Evolutionary conservation across 495 filamentous ascomycete genomes (phyloP), one percentile per base, ranked within the genome.

Genomic region (Aspergillus biplanus): DNA sequence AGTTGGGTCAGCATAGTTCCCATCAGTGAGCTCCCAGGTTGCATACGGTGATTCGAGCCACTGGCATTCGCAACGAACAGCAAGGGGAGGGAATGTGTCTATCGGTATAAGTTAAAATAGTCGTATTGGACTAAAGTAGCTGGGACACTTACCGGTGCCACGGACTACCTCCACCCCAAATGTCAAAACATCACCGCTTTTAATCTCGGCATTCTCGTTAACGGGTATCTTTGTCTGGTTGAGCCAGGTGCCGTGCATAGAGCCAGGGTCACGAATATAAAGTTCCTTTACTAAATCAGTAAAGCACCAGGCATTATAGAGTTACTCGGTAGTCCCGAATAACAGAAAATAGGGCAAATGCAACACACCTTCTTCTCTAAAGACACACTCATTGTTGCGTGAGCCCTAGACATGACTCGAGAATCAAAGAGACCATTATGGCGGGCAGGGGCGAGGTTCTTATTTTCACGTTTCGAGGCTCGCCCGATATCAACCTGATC

Each of bases 351-450:
- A 27, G 21, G 21, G 21, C 21, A 8, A 0, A 18, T 39, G 37
- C 37, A 42, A 47, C 76, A 49, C 65, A 87, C 86, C 70, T 80
- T 74, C 5, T 70, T 61, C 1, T 83, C 69, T 4, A 75, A 39
- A 46, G 79, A 69, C 11, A 82, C 75, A 11, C 68, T 61, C 8
- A 96, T 67, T 55, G 82, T 75, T 11, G 91, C 92, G 77, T 97
- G 92, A 9, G 85, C 72, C 33, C 92, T 83, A 33, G 91, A 95
- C 83, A 97, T 89, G 31, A 96, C 90, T 0, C 90, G 85, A 67
- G 87, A 92, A 35, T 93, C 85, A 63, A 93, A 92, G 81, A 86
- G 91, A 9, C 80, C 89, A 76, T 96, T 97, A 58, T 87, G 71
- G 4, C 46, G 37, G 31, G 72, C 70, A 15, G 83, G 76, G 8